Evolutionary conservation across 2,329 filamentous ascomycete species (phyloP), one percentile per base, ranked within the genome.

Genomic region (Monosporascus cannonballus): DNA sequence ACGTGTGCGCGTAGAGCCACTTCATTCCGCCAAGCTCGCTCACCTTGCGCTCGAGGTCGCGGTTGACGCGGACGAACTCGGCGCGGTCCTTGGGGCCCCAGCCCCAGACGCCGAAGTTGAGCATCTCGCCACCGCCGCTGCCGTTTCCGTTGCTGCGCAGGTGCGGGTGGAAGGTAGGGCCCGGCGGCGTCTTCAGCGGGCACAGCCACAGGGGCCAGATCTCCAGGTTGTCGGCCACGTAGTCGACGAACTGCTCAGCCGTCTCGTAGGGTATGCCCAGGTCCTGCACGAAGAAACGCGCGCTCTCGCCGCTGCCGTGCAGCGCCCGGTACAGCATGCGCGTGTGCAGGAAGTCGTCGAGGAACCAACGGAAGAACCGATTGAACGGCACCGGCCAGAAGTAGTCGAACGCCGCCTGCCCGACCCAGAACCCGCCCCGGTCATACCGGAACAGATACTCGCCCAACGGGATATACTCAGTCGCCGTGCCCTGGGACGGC

Each of bases 1-100:
- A 95, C 0, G 89, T 87, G 63, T 93, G 87, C 3, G 90, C 89
- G 69, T 96, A 95, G 14, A 95, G 74, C 87, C 89, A 94, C 73
- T 95, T 95, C 74, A 87, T 82, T 2, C 90, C 90, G 47, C 85
- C 84, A 1, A 94, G 78, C 58, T 83, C 76, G 47, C 75, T 74
- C 4, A 92, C 79, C 64, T 87, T 86, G 20, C 74, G 71, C 71
- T 95, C 90, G 20, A 95, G 76, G 44, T 76, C 77, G 34, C 86
- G 80, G 69, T 95, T 95, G 60, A 82, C 81, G 39, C 70, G 66
- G 2, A 92, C 75, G 62, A 92, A 92, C n/a, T 76, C 75, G 1
- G 70, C 68, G 37, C 71, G 71, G 48, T 79, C 66, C 2, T 73
- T 67, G 2, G 86, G 83, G 7, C 87, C 89, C 68, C 85, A 88